phyloP scores from a whole-genome alignment of 805 yeast genomes.

The Lipomyces anomalus region DNA sequence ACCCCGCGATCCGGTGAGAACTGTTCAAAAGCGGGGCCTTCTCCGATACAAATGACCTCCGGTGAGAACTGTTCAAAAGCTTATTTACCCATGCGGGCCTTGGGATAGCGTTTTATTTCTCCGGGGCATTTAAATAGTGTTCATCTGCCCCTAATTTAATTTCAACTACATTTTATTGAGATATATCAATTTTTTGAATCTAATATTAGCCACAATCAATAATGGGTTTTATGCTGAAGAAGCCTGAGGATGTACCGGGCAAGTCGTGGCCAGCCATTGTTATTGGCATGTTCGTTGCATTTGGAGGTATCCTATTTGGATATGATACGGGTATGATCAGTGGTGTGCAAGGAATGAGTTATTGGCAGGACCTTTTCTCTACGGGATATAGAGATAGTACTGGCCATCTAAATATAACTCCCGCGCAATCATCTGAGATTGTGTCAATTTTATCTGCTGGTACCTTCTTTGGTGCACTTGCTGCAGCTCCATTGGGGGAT shows the following conservation, averaged over 20 bases:
- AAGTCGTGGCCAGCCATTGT: slow-evolving; percentile 47
- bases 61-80: too few relatives aligned
- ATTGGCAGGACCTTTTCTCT: slow-evolving; percentile 55
- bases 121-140: too few relatives aligned
- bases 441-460: slow-evolving; percentile 76
- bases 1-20: too few relatives aligned
- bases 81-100: too few relatives aligned
- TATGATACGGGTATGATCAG: slow-evolving; percentile 85
- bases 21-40: too few relatives aligned
- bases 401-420: slow-evolving; percentile 6
- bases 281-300: slow-evolving; percentile 76
- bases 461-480: slow-evolving; percentile 62
- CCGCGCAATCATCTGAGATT: slow-evolving; percentile 44
- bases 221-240: slow-evolving; percentile 41
- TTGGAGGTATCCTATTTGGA: slow-evolving; percentile 87
- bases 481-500: slow-evolving; percentile 63
- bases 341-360: slow-evolving; percentile 68
- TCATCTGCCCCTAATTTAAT: too few relatives aligned
- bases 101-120: too few relatives aligned
- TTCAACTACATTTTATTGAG: too few relatives aligned
- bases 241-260: slow-evolving; percentile 40
- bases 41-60: too few relatives aligned
- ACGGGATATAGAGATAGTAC: slow-evolving; percentile 8
- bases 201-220: too few relatives aligned
- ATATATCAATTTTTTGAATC: too few relatives aligned